Base-by-base conservation (phyloP, 2,329 filamentous ascomycete genomes). In the Albophoma yamanashiensis region DNA sequence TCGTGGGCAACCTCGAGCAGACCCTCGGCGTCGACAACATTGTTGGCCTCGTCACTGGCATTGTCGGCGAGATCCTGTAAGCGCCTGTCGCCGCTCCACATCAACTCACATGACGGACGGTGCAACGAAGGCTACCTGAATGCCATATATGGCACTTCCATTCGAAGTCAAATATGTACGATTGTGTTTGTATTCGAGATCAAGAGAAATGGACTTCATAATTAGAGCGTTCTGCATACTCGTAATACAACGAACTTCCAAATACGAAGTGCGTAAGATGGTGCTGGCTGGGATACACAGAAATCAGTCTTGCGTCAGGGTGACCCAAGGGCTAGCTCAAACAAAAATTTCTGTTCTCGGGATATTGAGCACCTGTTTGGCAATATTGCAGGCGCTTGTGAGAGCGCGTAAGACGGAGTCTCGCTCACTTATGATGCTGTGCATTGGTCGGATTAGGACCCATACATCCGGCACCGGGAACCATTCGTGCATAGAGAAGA, bases 1-100 rank as follows among this genome's bases (percentile, higher is more conserved):
- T 59, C 25, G 57, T 66, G 27, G 22, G 43, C 55, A 62, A 61
- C 31, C 62, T 68, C 43, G 64, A 64, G 53, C 39, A 59, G 2
- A 62, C 65, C 31, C 62, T 68, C 17, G 63, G 63, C 25, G 39
- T 67, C 31, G 22, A 56, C 27, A 55, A 67, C 59, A 57, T 68
- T 17, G 56, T 50, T 17, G 55, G 56, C 22, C 55, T 62, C 60
- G 57, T 62, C 25, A 61, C 66, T 31, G 60, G 63, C 27, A 25
- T 64, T 36, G 59, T 34, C 9, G 57, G 31, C 40, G 40, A 47
- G 15, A 25, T 45, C 25, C 15, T 58, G 17, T 61, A 61, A 58
- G 25, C 9, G 36, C 15, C 55, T 2, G 27, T 17, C 17, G 3
- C 25, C 14, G 27, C 27, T 36, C 20, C 8, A 17, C 27, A 9